These are phyloP conservation scores for Cercospora sp. DNA, from an alignment of 2,329 filamentous ascomycete species.

Conservation along the genomic window DNA sequence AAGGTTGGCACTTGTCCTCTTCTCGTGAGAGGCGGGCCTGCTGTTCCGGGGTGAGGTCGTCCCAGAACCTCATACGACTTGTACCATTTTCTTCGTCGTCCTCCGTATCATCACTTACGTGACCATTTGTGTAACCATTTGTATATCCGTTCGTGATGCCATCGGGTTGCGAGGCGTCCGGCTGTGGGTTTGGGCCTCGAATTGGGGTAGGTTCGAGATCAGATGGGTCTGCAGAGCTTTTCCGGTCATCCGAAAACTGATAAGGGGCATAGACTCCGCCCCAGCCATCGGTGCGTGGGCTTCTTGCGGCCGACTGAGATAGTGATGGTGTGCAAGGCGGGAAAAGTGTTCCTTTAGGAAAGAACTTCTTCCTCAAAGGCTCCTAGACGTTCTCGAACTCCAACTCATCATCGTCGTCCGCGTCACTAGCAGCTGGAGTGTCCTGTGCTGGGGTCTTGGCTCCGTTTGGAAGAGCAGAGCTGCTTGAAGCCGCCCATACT, in stretches of 20 bases:
- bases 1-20: conserved; percentile 1
- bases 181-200: neutral
- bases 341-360: neutral
- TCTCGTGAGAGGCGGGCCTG: neutral
- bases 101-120: neutral
- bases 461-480: conserved; percentile 23
- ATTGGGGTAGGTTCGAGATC: neutral
- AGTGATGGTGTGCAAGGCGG: neutral
- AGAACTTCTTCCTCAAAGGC: neutral
- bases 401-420: conserved; percentile 48
- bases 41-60: neutral
- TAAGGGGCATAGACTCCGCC: neutral
- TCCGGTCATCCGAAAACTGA: neutral
- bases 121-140: neutral
- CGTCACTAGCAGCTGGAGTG: conserved; percentile 43
- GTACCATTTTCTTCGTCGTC: neutral
- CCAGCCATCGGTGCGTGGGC: neutral
- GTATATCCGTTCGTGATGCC: neutral
- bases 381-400: conserved; percentile 48
- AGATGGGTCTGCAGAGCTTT: neutral
- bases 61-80: neutral
- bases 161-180: neutral
- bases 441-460: conserved; percentile 32
- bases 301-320: neutral
- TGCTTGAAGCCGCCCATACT: conserved; percentile 52